These are phyloP conservation scores for Didymella glomerata DNA, from an alignment of 2,329 filamentous ascomycete species.

Conservation along the genomic window DNA sequence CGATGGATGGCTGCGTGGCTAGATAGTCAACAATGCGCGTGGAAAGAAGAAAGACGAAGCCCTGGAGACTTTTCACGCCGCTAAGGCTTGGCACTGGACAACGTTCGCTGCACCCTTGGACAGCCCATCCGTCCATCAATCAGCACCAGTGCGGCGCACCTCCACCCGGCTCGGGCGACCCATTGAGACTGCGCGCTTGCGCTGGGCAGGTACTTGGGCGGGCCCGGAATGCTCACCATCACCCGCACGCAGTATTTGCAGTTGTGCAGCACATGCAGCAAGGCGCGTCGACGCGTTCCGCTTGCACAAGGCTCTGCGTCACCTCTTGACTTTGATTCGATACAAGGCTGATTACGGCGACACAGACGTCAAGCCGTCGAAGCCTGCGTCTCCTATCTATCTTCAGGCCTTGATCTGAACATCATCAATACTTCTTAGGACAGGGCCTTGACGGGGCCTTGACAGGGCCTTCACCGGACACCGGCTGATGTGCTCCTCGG, in stretches of 20 bases:
- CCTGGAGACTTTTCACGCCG: constrained; percentile 2
- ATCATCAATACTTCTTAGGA: constrained; percentile 2
- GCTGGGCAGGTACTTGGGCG: constrained; percentile 16
- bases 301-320: constrained; percentile 24
- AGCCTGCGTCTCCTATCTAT: background rate
- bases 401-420: constrained; percentile 1
- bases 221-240: constrained; percentile 12
- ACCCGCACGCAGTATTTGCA: constrained; percentile 14
- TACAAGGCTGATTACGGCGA: constrained; percentile 33
- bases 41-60: background rate
- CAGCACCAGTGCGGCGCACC: constrained; percentile 21
- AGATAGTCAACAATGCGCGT: background rate
- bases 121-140: constrained; percentile 22
- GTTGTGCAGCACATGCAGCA: constrained; percentile 23
- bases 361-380: constrained; percentile 16
- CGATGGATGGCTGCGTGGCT: constrained; percentile 1
- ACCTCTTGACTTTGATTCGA: constrained; percentile 22
- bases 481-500: constrained; percentile 22
- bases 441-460: background rate
- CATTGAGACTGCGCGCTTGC: constrained; percentile 19
- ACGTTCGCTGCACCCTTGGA: constrained; percentile 4
- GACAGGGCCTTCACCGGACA: background rate
- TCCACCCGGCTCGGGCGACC: constrained; percentile 14
- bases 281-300: constrained; percentile 28
- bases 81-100: constrained; percentile 2